Conservation (phyloP, 208 protist genomes). For the Wallacemonas sp. region DNA sequence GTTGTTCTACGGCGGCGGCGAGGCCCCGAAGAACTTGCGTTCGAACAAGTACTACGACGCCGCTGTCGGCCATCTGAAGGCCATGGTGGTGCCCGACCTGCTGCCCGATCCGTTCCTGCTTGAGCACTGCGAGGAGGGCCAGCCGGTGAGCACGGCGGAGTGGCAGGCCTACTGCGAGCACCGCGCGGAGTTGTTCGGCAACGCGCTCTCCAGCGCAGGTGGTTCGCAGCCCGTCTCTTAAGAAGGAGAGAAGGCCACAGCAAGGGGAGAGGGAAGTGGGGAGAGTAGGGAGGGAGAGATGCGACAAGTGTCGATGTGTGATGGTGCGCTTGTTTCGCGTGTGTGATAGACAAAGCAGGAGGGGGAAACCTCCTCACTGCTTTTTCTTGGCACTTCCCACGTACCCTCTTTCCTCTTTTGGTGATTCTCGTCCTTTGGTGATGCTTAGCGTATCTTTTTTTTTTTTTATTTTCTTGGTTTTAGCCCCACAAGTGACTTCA, state of each 20-base stretch:
- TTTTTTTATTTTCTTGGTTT: no score
- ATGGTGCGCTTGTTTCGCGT: no score
- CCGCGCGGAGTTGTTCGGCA: neutral
- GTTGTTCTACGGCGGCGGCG: conserved; percentile 36
- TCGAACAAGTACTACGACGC: conserved; percentile 24
- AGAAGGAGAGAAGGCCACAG: neutral
- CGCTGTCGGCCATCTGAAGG: conserved; percentile 27
- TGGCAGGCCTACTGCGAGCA: conserved; percentile 20
- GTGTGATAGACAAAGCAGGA: no score
- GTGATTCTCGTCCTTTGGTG: neutral
- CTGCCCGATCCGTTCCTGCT: conserved; percentile 48
- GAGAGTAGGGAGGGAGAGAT: no score
- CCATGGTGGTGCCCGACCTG: conserved; percentile 43
- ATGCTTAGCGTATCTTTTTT: no score
- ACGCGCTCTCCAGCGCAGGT: neutral
- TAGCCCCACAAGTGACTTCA: no score
- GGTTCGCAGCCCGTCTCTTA: neutral
- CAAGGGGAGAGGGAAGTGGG: neutral
- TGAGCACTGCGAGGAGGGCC: conserved; percentile 25
- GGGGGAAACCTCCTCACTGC: no score
- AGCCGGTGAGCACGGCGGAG: conserved; percentile 32
- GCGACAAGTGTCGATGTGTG: no score
- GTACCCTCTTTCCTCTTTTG: no score
- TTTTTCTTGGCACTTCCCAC: no score
- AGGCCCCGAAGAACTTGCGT: conserved; percentile 27